Evolutionary conservation across 2,329 filamentous ascomycete genomes (phyloP).

Genomic region (Trichocomaceae sp.): DNA sequence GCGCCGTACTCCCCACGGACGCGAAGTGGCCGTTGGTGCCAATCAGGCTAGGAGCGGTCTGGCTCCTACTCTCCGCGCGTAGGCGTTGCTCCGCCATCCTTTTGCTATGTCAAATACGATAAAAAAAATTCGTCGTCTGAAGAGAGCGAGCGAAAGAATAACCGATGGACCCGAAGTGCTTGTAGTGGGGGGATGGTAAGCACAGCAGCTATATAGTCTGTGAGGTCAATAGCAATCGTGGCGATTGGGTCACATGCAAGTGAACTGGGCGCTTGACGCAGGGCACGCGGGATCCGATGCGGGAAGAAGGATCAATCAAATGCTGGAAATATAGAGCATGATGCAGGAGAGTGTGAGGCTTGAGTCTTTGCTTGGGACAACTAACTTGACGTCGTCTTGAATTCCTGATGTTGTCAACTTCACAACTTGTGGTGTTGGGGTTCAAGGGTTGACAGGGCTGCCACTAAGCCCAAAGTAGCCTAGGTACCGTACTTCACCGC

Average conservation of each 20-base stretch:
- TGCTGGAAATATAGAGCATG: background rate
- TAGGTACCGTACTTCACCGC: too few species aligned
- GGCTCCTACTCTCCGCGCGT: conserved; percentile 21
- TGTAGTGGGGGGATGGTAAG: background rate
- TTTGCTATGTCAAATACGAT: background rate
- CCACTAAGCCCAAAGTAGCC: too few species aligned
- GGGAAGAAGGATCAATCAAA: background rate
- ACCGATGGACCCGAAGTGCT: background rate
- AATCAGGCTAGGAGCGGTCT: conserved; percentile 33
- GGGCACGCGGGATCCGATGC: background rate
- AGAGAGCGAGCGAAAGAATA: background rate
- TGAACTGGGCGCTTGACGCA: conserved; percentile 1
- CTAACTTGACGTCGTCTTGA: too few species aligned
- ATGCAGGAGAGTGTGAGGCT: background rate
- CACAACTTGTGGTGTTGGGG: too few species aligned
- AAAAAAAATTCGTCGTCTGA: background rate
- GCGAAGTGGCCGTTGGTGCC: conserved; percentile 43
- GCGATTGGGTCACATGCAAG: conserved; percentile 14
- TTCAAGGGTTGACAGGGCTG: too few species aligned
- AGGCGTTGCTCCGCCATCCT: conserved; percentile 8
- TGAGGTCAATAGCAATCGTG: conserved; percentile 4
- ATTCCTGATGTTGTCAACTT: too few species aligned
- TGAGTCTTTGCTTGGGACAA: too few species aligned
- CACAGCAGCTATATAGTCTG: background rate
- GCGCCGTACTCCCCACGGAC: conserved; percentile 31